phyloP scores from a whole-genome alignment of 2,329 filamentous ascomycete genomes.

The Diaporthe caulivora region DNA sequence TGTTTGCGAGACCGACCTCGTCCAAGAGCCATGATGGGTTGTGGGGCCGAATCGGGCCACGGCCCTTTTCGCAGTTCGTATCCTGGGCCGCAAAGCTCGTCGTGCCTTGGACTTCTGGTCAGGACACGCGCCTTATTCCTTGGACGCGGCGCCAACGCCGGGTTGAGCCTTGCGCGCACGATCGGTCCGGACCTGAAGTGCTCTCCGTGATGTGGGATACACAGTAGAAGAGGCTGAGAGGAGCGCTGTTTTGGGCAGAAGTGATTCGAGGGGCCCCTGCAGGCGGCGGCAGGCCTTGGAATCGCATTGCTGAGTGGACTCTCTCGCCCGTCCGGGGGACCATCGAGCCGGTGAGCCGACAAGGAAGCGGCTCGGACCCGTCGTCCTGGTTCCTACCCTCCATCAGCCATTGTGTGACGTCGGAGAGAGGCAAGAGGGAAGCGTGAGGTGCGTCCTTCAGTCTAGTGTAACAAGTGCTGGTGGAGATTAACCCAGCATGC shows the following conservation, averaged over 20 bases:
- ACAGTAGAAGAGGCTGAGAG: background rate
- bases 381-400: slow-evolving; percentile 28
- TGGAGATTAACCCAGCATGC: slow-evolving; percentile 20
- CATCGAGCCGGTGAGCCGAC: slow-evolving; percentile 35
- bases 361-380: slow-evolving; percentile 26
- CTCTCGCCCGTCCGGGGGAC: background rate
- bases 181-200: background rate
- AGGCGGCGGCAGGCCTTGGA: background rate
- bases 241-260: background rate
- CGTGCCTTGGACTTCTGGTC: background rate
- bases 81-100: background rate
- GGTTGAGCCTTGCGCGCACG: slow-evolving; percentile 16
- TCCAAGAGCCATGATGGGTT: slow-evolving; percentile 3
- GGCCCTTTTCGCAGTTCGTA: slow-evolving; percentile 7
- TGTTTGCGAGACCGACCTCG: background rate
- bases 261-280: background rate
- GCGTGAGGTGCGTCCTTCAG: background rate
- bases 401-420: slow-evolving; percentile 28
- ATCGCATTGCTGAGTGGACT: background rate
- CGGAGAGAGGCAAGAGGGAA: background rate
- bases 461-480: background rate
- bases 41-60: slow-evolving; percentile 13
- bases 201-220: background rate
- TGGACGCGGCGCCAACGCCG: slow-evolving; percentile 8
- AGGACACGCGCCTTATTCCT: slow-evolving; percentile 7